Evolutionary conservation across 169 alveolate genomes (phyloP).

Genomic region (Besnoitia besnoiti): DNA sequence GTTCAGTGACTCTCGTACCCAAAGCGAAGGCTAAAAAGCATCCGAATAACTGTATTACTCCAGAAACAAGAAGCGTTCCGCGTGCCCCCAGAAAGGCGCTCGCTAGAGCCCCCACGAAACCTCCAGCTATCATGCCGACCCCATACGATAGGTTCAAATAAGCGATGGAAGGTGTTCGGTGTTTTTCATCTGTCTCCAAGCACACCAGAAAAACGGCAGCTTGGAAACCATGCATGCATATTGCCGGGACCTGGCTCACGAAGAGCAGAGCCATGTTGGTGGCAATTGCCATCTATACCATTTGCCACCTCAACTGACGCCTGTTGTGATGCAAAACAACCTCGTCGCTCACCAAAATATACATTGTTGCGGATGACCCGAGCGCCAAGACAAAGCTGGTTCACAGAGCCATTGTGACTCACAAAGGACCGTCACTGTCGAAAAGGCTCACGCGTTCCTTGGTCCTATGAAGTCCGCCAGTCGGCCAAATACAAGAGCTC

Average conservation of each 20-base stretch:
- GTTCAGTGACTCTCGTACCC: neutral
- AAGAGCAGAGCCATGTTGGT: conserved; percentile 43
- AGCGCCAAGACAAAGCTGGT: conserved; percentile 58
- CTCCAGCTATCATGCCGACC: conserved; percentile 57
- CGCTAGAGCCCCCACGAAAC: conserved; percentile 48
- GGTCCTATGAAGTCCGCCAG: conserved; percentile 60
- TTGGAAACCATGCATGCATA: conserved; percentile 59
- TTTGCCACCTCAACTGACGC: neutral
- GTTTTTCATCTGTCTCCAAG: conserved; percentile 37
- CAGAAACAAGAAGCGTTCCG: conserved; percentile 61
- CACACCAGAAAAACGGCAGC: conserved; percentile 63
- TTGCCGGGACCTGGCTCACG: conserved; percentile 63
- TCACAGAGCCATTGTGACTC: neutral
- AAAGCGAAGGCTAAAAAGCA: conserved; percentile 54
- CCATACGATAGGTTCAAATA: conserved; percentile 62
- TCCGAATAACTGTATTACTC: conserved; percentile 56
- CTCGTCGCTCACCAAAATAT: conserved; percentile 55
- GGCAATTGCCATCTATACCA: conserved; percentile 62
- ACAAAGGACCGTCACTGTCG: neutral
- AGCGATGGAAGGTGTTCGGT: conserved; percentile 59
- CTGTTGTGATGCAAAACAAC: neutral
- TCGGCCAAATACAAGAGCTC: conserved; percentile 64
- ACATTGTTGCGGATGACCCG: conserved; percentile 56
- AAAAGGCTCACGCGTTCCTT: conserved; percentile 58
- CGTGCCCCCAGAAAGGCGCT: conserved; percentile 54